Percentiles rank a stretch among this genome's conserved stretches.
phyloP scores from a whole-genome alignment of 805 yeast species.

The Diddensiella santjacobensis region DNA sequence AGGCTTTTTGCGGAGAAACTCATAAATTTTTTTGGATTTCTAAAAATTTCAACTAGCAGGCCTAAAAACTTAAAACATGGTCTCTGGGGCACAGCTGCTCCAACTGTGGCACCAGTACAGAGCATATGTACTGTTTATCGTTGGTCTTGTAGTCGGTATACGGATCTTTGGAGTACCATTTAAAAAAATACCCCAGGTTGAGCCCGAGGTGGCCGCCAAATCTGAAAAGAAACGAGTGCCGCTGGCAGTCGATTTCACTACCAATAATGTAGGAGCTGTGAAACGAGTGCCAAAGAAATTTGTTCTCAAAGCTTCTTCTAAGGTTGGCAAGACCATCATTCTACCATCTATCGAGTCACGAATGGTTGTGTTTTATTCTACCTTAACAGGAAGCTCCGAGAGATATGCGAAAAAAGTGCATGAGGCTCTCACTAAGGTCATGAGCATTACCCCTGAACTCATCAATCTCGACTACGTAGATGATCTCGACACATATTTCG shows the following conservation, averaged over 20 bases:
- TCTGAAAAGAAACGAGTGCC: slow-evolving; percentile 12
- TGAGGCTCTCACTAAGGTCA: slow-evolving; percentile 32
- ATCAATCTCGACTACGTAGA: slow-evolving; percentile 75
- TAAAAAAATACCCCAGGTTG: no score
- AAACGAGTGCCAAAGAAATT: slow-evolving; percentile 19
- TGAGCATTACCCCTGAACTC: slow-evolving; percentile 45
- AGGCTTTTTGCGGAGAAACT: neutral
- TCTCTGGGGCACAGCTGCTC: neutral
- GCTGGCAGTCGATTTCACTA: slow-evolving; percentile 25
- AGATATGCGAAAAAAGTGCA: slow-evolving; percentile 56
- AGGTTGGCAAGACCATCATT: neutral
- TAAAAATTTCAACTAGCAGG: no score
- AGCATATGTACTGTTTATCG: neutral
- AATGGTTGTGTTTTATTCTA: slow-evolving; percentile 70
- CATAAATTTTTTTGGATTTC: no score
- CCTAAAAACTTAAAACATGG: neutral
- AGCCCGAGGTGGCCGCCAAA: no score
- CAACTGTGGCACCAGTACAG: neutral
- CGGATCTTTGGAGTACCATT: no score
- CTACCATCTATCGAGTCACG: slow-evolving; percentile 44
- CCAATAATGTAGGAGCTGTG: slow-evolving; percentile 2
- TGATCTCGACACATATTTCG: slow-evolving; percentile 79
- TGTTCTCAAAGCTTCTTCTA: slow-evolving; percentile 10
- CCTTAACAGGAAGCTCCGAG: slow-evolving; percentile 79
- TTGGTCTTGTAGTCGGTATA: no score